phyloP scores from a whole-genome alignment of 73 alveolate species.

The Paramecium tetraurelia region DNA sequence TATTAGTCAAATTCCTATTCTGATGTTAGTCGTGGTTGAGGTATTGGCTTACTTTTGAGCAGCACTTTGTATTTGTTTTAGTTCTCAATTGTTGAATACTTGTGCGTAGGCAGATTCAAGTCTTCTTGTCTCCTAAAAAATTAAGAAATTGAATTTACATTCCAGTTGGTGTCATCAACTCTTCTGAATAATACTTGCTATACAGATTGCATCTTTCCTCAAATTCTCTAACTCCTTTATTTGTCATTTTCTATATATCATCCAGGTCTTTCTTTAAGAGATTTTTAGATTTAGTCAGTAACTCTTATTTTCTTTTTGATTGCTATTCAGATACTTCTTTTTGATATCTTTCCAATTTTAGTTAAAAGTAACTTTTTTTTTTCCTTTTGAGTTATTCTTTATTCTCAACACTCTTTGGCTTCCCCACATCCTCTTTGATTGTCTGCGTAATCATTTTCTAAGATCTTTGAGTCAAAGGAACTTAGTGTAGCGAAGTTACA shows the following conservation, averaged over 20 bases:
- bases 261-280: background rate
- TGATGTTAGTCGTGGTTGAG: background rate
- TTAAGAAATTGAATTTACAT: background rate
- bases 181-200: slow-evolving; percentile 14
- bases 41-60: background rate
- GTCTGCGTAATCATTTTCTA: background rate
- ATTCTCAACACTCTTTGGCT: background rate
- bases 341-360: background rate
- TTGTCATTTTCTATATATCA: background rate
- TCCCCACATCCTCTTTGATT: background rate
- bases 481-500: background rate
- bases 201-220: background rate
- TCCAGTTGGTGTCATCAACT: background rate
- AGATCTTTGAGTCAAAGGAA: background rate
- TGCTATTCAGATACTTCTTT: background rate
- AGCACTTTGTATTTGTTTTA: background rate
- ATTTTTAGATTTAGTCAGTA: background rate
- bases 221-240: background rate
- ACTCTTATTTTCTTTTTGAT: background rate
- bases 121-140: background rate
- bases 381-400: background rate
- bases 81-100: background rate
- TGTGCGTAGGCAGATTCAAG: background rate
- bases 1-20: background rate
- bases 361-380: background rate